Evolutionary conservation across 345 rosid species (phyloP), one percentile per base, ranked within the genome.

Genomic region (Euphorbia peplus): DNA sequence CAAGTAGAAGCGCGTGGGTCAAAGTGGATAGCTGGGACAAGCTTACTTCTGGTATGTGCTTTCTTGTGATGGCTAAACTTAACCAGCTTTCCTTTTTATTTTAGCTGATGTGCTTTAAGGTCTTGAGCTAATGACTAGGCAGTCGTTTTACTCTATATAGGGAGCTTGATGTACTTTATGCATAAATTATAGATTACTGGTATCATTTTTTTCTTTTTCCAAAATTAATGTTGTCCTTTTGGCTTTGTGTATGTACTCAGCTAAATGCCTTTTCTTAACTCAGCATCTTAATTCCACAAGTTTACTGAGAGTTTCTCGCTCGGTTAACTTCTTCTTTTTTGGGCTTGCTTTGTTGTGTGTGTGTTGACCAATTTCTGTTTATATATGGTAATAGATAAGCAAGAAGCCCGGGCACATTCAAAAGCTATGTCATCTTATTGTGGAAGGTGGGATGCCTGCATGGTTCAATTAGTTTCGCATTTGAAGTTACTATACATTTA

Each of bases 391-490:
- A 64, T 80, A 95, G 98, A 86, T 78, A 86, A 91, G 76, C 93
- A 87, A 78, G 96, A 95, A 82, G 99, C 99, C 66, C 83, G 81
- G 71, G 90, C 88, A 66, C 83, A 90, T 81, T 81, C 99, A 42
- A 95, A 88, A 73, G 95, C 84, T 53, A 83, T 95, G 66, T 82
- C 99, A 67, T 80, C 96, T 76, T 95, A 88, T 82, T 95, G 96
- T 79, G 98, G 96, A 82, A 87, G 93, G 99, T 91, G 71, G 83
- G 86, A 73, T 37, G 56, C 35, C 39, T 42, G 37, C 39, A 50
- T 32, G 66, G 28, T 60, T 63, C 32, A 24, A 30, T 2, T 4
- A 8, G 26, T 6, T 4, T 67, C 63, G 39, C 2, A 8, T 69
- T 44, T 60, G 25, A 19, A 4, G 37, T 52, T 18, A 50, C 48